phyloP scores from a whole-genome alignment of 805 yeast species.

The Starmera pachycereana region DNA sequence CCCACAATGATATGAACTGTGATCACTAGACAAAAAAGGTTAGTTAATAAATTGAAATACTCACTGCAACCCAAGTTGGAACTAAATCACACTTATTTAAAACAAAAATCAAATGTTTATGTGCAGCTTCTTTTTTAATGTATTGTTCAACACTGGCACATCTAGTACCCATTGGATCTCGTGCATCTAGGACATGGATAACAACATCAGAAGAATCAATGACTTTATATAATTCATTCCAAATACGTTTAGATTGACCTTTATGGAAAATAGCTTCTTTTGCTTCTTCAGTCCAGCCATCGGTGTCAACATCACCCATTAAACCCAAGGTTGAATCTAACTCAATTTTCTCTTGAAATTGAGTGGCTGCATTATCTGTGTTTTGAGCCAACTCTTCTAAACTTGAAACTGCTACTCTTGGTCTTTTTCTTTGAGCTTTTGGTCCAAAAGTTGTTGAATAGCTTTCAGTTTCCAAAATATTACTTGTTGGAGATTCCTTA shows the following conservation, averaged over 20 bases:
- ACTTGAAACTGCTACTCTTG: constrained; percentile 66
- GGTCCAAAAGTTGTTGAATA: constrained; percentile 84
- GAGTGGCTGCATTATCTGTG: constrained; percentile 45
- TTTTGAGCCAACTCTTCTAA: constrained; percentile 66
- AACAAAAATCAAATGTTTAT: constrained; percentile 89
- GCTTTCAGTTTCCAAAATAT: constrained; percentile 82
- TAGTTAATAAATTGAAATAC: constrained; percentile 30
- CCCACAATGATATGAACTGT: neutral
- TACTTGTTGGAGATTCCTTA: constrained; percentile 67
- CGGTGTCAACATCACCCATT: constrained; percentile 58
- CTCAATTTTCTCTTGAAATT: constrained; percentile 67
- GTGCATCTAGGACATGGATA: constrained; percentile 91
- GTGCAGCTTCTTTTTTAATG: constrained; percentile 89
- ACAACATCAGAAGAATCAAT: constrained; percentile 97
- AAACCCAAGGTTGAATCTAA: constrained; percentile 66
- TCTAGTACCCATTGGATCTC: constrained; percentile 95
- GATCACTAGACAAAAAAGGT: constrained; percentile 2
- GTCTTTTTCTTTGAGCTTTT: constrained; percentile 86
- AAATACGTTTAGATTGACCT: constrained; percentile 96
- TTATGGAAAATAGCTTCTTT: constrained; percentile 92
- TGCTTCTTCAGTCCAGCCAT: constrained; percentile 83
- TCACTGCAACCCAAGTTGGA: constrained; percentile 99
- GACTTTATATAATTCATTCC: constrained; percentile 96
- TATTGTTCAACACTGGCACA: constrained; percentile 90
- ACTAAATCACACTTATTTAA: constrained; percentile 96